Evolutionary conservation across 106 monocot species (phyloP), one percentile per base, ranked within the genome.

Genomic region (Hemerocallis citrina): DNA sequence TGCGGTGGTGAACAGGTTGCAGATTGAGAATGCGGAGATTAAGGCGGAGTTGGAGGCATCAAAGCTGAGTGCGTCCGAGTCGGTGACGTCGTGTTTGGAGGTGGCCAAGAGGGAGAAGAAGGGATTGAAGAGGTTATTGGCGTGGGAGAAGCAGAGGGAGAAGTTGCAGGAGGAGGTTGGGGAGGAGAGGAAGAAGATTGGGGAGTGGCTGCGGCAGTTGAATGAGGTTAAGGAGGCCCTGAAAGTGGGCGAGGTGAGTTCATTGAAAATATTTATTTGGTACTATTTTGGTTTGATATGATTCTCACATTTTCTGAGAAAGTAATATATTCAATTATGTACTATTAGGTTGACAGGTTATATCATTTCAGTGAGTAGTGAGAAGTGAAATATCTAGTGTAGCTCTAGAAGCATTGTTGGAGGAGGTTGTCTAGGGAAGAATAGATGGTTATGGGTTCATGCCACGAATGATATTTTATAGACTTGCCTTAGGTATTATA

Each of bases 21-120:
- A 98, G 63, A 57, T 72, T 1, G 91, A 98, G 75, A 91, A 98
- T 77, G 84, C 84, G 3, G 96, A 91, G 74, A 85, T 98, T n/a
- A 63, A 77, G 24, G 96, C 96, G 0, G 91, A 91, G 77, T 82
- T 98, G 88, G 91, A 84, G 70, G 96, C 87, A 8, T 81, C 84
- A 0, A 90, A 88, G 57, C 66, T 90, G 56, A 91, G 81, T 32
- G 85, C 82, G 0, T 73, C 86, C 0, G 96, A 91, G 52, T 86
- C 86, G 0, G 75, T 47, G 7, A 63, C 12, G 42, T 66, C 65
- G 1, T 75, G 79, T 35, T 22, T 77, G 69, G 91, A 81, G 64
- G 63, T 73, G 29, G 66, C 72, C 0, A 91, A 66, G 72, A 75
- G 77, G 69, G 91, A 91, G 72, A 87, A 78, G 69, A 80, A 69